phyloP scores from a whole-genome alignment of 176 grass and related monocot species.

The Urochloa ruziziensis region DNA sequence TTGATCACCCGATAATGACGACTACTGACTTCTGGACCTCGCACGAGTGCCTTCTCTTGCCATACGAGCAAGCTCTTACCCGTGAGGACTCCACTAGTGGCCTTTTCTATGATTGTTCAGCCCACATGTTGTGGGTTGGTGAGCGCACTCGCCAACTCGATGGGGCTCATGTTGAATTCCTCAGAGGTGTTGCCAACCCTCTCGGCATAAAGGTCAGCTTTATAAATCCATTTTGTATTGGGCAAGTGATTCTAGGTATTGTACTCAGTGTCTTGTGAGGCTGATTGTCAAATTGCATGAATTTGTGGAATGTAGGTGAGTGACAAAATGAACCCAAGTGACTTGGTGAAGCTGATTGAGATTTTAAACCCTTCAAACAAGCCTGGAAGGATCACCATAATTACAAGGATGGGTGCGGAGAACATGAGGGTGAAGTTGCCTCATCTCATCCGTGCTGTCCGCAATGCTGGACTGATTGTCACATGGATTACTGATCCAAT shows the following conservation, averaged over 20 bases:
- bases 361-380: slow-evolving; percentile 97
- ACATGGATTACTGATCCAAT: slow-evolving; percentile 97
- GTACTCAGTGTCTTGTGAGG: not conserved
- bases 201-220: slow-evolving; percentile 80
- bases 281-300: not conserved
- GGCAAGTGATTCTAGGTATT: not conserved
- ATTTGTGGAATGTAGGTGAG: slow-evolving; percentile 69
- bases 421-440: slow-evolving; percentile 99
- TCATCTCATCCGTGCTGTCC: slow-evolving; percentile 87
- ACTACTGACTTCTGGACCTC: slow-evolving; percentile 98
- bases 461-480: slow-evolving; percentile 73
- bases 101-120: slow-evolving; percentile 93
- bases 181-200: slow-evolving; percentile 91
- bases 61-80: slow-evolving; percentile 90
- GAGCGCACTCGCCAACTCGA: slow-evolving; percentile 96
- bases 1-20: slow-evolving; percentile 96
- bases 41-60: slow-evolving; percentile 92
- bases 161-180: slow-evolving; percentile 96
- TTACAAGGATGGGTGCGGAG: slow-evolving; percentile 94
- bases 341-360: slow-evolving; percentile 94
- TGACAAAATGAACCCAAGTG: slow-evolving; percentile 91
- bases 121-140: slow-evolving; percentile 96
- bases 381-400: slow-evolving; percentile 91
- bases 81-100: slow-evolving; percentile 92
- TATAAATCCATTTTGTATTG: slow-evolving; percentile 8